Evolutionary conservation across 495 filamentous ascomycete genomes (phyloP), one percentile per base, ranked within the genome.

Genomic region (Glonium stellatum): DNA sequence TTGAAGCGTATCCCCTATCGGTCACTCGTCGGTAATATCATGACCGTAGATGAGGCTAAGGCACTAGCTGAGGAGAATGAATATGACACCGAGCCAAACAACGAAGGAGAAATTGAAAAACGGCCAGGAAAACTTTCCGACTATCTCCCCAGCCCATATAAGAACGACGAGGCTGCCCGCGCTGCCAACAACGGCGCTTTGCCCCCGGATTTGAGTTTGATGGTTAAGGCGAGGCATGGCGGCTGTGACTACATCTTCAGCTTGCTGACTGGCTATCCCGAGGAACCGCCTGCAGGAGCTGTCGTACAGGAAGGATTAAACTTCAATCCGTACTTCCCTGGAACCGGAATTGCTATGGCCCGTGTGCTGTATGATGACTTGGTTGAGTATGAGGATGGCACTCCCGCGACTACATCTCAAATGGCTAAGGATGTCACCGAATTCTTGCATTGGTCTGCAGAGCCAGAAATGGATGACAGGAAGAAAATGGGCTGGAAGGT

Each of bases 241-340:
- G 93, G 93, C 63, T 96, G 92, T 82, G 82, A 99, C 78, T 99
- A 99, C 80, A 86, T 99, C 75, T 99, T 97, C 82, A 87, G 77
- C 72, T 81, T 99, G 67, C 77, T 99, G 72, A 99, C 93, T n/a
- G 93, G 93, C 61, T 99, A 99, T 74, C 93, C 93, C 57, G 93
- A 99, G 67, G 92, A 99, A 78, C 82, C 90, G 50, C 93, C 93
- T 12, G 87, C 93, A 42, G 93, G 93, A 68, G 89, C 85, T 61
- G 73, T 77, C 60, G 83, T 99, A 64, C 80, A 82, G 59, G 81
- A 84, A 59, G 93, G 93, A 63, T 84, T 99, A 72, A 95, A 97
- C 83, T 99, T 99, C 84, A 99, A 99, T 84, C 93, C 93, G 27
- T 99, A 97, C 80, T 99, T 99, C 84, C 93, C 93, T 54, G 95